Base-by-base conservation (phyloP, 495 filamentous ascomycete species). In the Lindgomyces ingoldianus region DNA sequence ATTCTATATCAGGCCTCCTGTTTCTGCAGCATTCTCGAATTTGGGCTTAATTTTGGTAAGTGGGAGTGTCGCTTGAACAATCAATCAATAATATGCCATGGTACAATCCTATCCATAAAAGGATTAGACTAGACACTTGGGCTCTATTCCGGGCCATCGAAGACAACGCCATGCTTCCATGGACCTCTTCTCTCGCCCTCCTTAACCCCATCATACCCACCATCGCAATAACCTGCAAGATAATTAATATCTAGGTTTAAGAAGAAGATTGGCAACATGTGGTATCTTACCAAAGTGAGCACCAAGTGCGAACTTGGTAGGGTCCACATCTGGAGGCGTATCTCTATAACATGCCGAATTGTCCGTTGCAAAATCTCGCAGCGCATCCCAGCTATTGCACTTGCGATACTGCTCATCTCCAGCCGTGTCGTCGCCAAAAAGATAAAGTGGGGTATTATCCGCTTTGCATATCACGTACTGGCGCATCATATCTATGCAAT, bases 401-500 rank as follows among this genome's bases (percentile, higher is more conserved):
- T 54, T 62, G 3, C 36, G 47, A 19, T 41, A 45, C 58, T 62
- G 58, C 29, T 45, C 58, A 24, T 62, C 58, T 14, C 58, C 58
- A 16, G 48, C 58, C 2, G 58, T 62, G 18, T 62, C 26, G 30
- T 62, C 58, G 47, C 58, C 58, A 19, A 62, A 62, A 1, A 30
- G 18, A 22, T 62, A 62, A 11, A 62, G 58, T 24, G 58, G 58
- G 8, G 58, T 62, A 30, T 54, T 62, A 30, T 62, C 58, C 0
- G 58, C 58, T 21, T 62, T 62, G 58, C 58, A 62, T 8, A 62
- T 54, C 1, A 54, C 25, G 16, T 36, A 53, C 48, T 62, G 58
- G 9, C 47, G 47, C 18, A 62, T 6, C 47, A 54, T 62, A 18
- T 62, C 58, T 29, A 62, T 41, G 48, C 58, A 62, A 18, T 62